Evolutionary conservation across 257 asterid species (phyloP), one percentile per base, ranked within the genome.

Genomic region (Salvia splendens): DNA sequence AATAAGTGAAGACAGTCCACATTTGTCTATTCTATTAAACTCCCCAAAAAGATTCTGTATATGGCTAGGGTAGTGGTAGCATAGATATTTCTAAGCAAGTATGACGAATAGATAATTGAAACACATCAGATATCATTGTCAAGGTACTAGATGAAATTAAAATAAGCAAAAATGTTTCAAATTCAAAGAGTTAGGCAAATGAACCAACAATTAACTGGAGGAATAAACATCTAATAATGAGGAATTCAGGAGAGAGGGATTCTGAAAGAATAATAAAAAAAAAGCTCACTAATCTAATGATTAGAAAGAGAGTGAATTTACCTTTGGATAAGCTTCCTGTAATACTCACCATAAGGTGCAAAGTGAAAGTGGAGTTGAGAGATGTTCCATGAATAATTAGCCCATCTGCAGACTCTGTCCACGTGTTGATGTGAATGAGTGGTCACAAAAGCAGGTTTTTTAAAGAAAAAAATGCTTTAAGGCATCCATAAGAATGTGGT

Each of bases 351-450:
- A 68, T 63, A 58, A 67, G 67, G 70, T 72, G 67, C 68, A 75
- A 68, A 75, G 83, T 30, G 67, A 68, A 73, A 73, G 72, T 55
- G 48, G 68, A 67, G 67, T 61, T 36, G 64, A 65, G 69, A 66
- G 74, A 54, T 69, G 64, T 66, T 56, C 60, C 69, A 67, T 5
- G 57, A 50, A 70, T 35, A 55, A 30, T n/a, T 45, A 9, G 45
- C 43, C 65, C 66, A 16, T 58, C 50, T 9, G 16, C 72, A 36
- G 16, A 74, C 70, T 53, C 48, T 73, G 30, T 40, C 69, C 65
- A 57, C 10, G 48, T 14, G 35, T 65, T 62, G 57, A 70, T 65
- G 67, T 58, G 52, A 33, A 69, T 69, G 71, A 33, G 75, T 63
- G 73, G 82, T 68, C 70, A 65, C 71, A 14, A 53, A 59, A 58